These are phyloP conservation scores for Gossypium trilobum DNA, from an alignment of 441 rosid species.

Conservation along the genomic window DNA sequence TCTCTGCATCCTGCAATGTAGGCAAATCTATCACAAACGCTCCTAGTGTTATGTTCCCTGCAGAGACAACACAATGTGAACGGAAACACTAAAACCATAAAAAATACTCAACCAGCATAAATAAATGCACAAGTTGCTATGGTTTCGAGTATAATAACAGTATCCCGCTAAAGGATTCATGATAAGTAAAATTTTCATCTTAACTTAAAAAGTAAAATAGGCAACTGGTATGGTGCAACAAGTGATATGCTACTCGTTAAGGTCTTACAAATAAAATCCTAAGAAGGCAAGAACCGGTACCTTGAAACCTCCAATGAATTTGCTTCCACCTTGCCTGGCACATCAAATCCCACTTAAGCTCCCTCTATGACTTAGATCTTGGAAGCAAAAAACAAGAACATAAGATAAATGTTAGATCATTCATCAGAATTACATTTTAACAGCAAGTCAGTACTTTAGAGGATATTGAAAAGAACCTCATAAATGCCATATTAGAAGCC, in stretches of 20 bases:
- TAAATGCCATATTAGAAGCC: not conserved
- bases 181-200: not conserved
- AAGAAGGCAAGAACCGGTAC: not conserved
- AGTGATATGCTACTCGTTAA: not conserved
- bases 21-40: conserved; percentile 14
- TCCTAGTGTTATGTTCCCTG: conserved; percentile 16
- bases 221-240: not conserved
- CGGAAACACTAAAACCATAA: not conserved
- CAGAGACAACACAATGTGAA: not conserved
- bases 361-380: not conserved
- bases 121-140: not conserved
- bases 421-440: not conserved
- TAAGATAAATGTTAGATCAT: not conserved
- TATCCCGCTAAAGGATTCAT: not conserved
- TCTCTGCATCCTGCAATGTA: conserved; percentile 22
- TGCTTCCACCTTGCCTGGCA: conserved; percentile 3
- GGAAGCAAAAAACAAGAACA: conserved; percentile 7
- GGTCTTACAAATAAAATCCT: not conserved
- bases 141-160: not conserved
- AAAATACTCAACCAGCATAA: not conserved
- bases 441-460: not conserved
- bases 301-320: not conserved
- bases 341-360: conserved; percentile 11
- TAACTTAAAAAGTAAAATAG: not conserved
- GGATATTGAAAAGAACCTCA: not conserved